A percentile compares a stretch with the other conserved stretches of the same genome.
Conservation (phyloP, 768 basidiomycete genomes). For the Infundibulicybe gibba region DNA sequence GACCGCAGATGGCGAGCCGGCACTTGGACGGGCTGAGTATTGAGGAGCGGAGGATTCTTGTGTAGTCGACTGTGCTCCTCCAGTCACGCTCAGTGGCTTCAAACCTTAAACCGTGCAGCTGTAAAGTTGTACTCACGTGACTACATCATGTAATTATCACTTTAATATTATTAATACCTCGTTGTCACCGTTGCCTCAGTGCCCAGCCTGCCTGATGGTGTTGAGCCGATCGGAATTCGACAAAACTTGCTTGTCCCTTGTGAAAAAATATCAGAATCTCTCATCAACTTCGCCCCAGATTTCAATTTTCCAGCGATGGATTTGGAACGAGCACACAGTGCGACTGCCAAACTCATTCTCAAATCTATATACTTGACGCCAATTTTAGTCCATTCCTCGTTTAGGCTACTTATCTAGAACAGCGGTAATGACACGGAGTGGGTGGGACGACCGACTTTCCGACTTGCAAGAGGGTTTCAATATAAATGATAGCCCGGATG, state of each 20-base stretch:
- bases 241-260: conserved; percentile 49
- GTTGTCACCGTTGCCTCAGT: no score
- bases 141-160: conserved; percentile 17
- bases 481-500: conserved; percentile 31
- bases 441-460: conserved; percentile 3
- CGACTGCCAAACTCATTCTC: conserved; percentile 18
- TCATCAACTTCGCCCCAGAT: conserved; percentile 1
- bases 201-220: no score
- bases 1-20: conserved; percentile 40
- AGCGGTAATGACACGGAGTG: conserved; percentile 16
- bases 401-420: conserved; percentile 47
- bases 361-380: conserved; percentile 5
- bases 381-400: conserved; percentile 26
- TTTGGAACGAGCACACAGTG: conserved; percentile 59
- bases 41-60: conserved; percentile 21
- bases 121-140: conserved; percentile 46
- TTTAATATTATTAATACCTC: not conserved
- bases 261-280: conserved; percentile 20
- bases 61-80: conserved; percentile 20
- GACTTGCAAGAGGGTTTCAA: conserved; percentile 11
- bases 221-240: conserved; percentile 63
- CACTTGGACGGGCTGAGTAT: conserved; percentile 48
- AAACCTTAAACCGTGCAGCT: conserved; percentile 57
- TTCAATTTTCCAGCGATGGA: conserved; percentile 38
- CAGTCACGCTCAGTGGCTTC: conserved; percentile 43